Base-by-base conservation (phyloP, 352 stramenopile species). In the Globisporangium heterothallicum region DNA sequence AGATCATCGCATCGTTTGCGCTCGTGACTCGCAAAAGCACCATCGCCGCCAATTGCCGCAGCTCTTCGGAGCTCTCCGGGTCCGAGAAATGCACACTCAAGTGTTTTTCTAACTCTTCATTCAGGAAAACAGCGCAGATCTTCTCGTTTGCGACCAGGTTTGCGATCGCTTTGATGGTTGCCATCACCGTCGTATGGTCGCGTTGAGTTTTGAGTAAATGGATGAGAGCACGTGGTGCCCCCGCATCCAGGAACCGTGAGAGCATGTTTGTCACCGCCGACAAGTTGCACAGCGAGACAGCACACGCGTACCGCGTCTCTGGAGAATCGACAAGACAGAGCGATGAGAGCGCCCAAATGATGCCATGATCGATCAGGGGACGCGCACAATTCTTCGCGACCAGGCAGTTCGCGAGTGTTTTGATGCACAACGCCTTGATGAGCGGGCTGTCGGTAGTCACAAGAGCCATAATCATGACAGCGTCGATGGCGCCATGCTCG, bases 121-220 rank as follows among this genome's bases (percentile, higher is more conserved):
- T 88, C 16, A 88, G 59, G 27, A 92, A 80, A 7, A 64, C 74
- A 46, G 72, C 51, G 41, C 81, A 92, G 14, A 92, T 64, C 66
- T 88, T 89, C 27, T 92, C 78, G 46, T 78, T 89, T 32, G 74
- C 68, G 24, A 89, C 74, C 0, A 92, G 61, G 44, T 92, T 92
- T 16, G 73, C 81, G 47, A 92, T 88, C 6, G 76, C 72, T 50
- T 90, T 87, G 54, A 92, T 68, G 8, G 68, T 68, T 9, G 86
- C 64, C 3, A 88, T 55, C 16, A 74, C 61, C 14, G 75, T 90
- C 9, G 51, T 36, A 0, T 57, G 46, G 29, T 80, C 63, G 6
- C 70, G 53, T 21, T 56, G 61, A 14, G 73, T 66, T 29, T 84
- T 67, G 6, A 92, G 52, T 10, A 92, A 38, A 10, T 87, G 63